These are phyloP conservation scores for Cryptococcus deneoformans DNA, from an alignment of 1,284 basidiomycete genomes.

Conservation along the genomic window DNA sequence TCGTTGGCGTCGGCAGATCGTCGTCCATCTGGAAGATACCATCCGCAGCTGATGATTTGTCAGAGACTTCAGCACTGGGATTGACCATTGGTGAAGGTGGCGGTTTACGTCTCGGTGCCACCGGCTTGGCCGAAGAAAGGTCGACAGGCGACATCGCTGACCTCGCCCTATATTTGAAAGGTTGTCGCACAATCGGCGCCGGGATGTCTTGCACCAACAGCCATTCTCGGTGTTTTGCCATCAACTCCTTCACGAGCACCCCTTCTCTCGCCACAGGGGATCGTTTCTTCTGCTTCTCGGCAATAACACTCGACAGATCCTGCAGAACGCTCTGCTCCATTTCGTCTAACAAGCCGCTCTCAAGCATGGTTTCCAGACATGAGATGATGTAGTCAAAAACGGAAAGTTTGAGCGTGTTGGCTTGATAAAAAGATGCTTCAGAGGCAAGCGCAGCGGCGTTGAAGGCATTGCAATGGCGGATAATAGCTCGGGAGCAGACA, in stretches of 20 bases:
- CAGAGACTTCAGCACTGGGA: constrained; percentile 19
- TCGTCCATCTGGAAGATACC: constrained; percentile 53
- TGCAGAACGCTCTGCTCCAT: constrained; percentile 66
- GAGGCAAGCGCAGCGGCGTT: constrained; percentile 80
- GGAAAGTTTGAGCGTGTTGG: constrained; percentile 64
- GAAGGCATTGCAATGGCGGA: constrained; percentile 66
- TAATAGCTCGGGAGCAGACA: constrained; percentile 72
- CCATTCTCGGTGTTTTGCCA: constrained; percentile 72
- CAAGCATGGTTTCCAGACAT: constrained; percentile 86
- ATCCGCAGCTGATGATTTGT: constrained; percentile 28
- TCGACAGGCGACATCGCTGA: constrained; percentile 55
- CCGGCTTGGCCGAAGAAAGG: constrained; percentile 28
- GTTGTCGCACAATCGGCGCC: constrained; percentile 55
- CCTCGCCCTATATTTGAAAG: constrained; percentile 49
- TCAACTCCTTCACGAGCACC: constrained; percentile 58
- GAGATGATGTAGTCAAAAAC: constrained; percentile 78
- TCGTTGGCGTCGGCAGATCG: constrained; percentile 24
- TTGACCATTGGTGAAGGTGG: constrained; percentile 25
- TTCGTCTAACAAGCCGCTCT: constrained; percentile 70
- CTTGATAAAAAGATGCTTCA: constrained; percentile 79
- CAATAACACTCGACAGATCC: constrained; percentile 64
- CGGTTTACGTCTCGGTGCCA: constrained; percentile 1
- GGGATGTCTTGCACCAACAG: constrained; percentile 79
- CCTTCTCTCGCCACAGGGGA: constrained; percentile 64
- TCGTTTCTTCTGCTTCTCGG: constrained; percentile 63